phyloP scores from a whole-genome alignment of 805 yeast genomes.

The Wickerhamomyces hampshirensis region DNA sequence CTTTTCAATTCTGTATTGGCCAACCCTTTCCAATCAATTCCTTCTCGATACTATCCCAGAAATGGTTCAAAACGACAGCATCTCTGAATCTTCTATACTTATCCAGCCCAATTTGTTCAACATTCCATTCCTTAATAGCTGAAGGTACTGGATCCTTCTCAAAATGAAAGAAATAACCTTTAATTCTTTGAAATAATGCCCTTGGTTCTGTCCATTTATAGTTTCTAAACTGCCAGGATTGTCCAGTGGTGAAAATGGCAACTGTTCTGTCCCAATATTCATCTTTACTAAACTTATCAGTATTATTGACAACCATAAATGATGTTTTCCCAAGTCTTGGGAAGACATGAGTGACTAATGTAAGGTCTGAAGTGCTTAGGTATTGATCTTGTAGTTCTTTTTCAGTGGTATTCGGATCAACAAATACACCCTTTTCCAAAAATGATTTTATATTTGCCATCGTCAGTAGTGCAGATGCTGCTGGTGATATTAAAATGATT shows the following conservation, averaged over 20 bases:
- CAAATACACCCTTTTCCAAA: slow-evolving; percentile 66
- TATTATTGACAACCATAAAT: slow-evolving; percentile 81
- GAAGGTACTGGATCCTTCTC: slow-evolving; percentile 77
- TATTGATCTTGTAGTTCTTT: slow-evolving; percentile 24
- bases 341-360: slow-evolving; percentile 47
- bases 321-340: slow-evolving; percentile 55
- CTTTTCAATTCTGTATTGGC: not conserved
- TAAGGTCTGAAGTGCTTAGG: slow-evolving; percentile 26
- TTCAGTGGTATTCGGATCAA: slow-evolving; percentile 43
- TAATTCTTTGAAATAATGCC: slow-evolving; percentile 71
- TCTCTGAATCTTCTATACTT: slow-evolving; percentile 83
- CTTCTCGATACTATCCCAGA: slow-evolving; percentile 83
- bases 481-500: slow-evolving; percentile 71
- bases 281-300: slow-evolving; percentile 82
- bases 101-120: slow-evolving; percentile 71
- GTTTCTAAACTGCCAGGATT: slow-evolving; percentile 90
- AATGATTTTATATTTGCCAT: slow-evolving; percentile 63
- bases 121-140: slow-evolving; percentile 83
- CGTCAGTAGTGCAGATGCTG: slow-evolving; percentile 68
- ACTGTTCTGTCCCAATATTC: slow-evolving; percentile 98
- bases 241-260: slow-evolving; percentile 95
- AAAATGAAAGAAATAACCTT: slow-evolving; percentile 76
- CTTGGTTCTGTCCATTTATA: slow-evolving; percentile 83
- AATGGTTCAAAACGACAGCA: slow-evolving; percentile 74
- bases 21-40: slow-evolving; percentile 63